phyloP scores from a whole-genome alignment of 495 filamentous ascomycete species.

The Cladorrhinum samala region DNA sequence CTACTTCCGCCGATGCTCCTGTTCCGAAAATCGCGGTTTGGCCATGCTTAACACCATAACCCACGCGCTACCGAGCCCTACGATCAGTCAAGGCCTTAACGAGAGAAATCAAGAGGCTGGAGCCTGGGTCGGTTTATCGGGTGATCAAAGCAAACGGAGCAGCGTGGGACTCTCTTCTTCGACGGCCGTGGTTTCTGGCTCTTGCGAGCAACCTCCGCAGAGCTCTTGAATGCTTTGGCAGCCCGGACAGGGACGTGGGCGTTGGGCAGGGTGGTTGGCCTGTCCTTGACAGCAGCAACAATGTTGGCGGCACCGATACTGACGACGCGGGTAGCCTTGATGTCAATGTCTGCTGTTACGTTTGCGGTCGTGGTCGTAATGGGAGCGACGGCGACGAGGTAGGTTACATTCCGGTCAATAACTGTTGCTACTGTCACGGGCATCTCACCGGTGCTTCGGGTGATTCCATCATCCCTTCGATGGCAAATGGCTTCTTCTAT shows the following conservation, averaged over 20 bases:
- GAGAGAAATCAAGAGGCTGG: too few relatives aligned
- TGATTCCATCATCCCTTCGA: too few relatives aligned
- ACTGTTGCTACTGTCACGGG: not conserved
- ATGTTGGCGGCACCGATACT: not conserved
- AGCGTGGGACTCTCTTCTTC: not conserved
- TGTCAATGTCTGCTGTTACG: not conserved
- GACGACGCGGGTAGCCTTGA: not conserved
- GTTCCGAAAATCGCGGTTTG: too few relatives aligned
- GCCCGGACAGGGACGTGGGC: too few relatives aligned
- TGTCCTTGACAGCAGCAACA: not conserved
- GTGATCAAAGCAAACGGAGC: not conserved
- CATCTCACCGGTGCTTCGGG: not conserved
- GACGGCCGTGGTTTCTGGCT: not conserved
- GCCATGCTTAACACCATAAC: too few relatives aligned
- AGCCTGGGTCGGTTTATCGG: not conserved
- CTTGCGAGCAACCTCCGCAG: not conserved
- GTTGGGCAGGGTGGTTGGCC: too few relatives aligned
- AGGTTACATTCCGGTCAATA: not conserved
- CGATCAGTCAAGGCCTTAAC: too few relatives aligned
- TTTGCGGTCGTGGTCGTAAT: not conserved
- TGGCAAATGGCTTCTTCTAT: not conserved
- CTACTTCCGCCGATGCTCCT: too few relatives aligned
- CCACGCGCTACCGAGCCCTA: too few relatives aligned
- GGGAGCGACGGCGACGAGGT: not conserved
- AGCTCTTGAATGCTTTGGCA: too few relatives aligned